A percentile compares a stretch with the other conserved stretches of the same genome.
phyloP scores from a whole-genome alignment of 2,329 filamentous ascomycete species.

The Fusarium sp. region DNA sequence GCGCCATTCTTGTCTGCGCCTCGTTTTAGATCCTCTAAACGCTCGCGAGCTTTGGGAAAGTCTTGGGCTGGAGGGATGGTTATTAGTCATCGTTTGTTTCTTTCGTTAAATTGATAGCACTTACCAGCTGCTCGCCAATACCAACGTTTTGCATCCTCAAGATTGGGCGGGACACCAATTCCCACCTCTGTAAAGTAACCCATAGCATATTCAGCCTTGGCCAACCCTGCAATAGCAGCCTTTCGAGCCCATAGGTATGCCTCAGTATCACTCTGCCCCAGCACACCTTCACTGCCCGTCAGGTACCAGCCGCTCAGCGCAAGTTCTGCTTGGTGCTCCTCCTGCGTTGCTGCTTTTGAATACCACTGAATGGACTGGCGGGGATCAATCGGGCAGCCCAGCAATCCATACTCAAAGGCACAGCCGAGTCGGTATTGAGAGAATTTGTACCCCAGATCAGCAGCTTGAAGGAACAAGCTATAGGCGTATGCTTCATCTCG shows the following conservation, averaged over 20 bases:
- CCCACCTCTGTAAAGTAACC: slow-evolving; percentile 97
- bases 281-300: slow-evolving; percentile 86
- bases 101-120: slow-evolving; percentile 53
- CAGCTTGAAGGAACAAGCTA: slow-evolving; percentile 86
- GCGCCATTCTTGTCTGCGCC: slow-evolving; percentile 73
- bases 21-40: slow-evolving; percentile 90
- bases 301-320: slow-evolving; percentile 93
- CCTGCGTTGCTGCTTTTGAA: slow-evolving; percentile 87
- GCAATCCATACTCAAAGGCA: slow-evolving; percentile 87
- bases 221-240: slow-evolving; percentile 85
- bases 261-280: slow-evolving; percentile 93
- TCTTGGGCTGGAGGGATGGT: slow-evolving; percentile 76
- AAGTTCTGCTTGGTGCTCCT: slow-evolving; percentile 92
- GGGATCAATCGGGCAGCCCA: slow-evolving; percentile 86
- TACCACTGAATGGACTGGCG: slow-evolving; percentile 94
- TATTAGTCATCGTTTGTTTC: slow-evolving; percentile 44
- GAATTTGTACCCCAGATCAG: slow-evolving; percentile 92
- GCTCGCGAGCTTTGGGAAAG: slow-evolving; percentile 91
- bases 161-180: slow-evolving; percentile 84
- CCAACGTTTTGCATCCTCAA: slow-evolving; percentile 98
- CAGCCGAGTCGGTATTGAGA: slow-evolving; percentile 91
- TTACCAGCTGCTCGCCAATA: slow-evolving; percentile 97
- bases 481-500: slow-evolving; percentile 85
- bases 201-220: slow-evolving; percentile 97
- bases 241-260: slow-evolving; percentile 98